Evolutionary conservation across 1,284 basidiomycete genomes (phyloP).

Genomic region (Irpex rosettiformis): DNA sequence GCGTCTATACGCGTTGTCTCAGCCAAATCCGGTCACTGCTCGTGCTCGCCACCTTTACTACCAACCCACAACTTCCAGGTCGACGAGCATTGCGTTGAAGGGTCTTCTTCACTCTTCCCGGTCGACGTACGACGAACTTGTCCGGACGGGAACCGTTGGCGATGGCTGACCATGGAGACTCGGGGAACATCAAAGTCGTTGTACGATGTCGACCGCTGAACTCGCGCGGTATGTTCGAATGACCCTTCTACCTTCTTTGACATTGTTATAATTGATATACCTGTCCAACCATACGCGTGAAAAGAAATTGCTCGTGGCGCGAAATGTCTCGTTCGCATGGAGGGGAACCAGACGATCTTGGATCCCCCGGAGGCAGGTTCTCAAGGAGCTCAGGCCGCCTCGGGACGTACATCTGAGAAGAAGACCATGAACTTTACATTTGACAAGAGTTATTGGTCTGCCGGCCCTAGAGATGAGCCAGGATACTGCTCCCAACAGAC

Average conservation of each 20-base stretch:
- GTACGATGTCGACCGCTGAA: slow-evolving; percentile 96
- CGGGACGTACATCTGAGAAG: slow-evolving; percentile 80
- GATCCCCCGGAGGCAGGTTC: slow-evolving; percentile 83
- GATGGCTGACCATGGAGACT: slow-evolving; percentile 59
- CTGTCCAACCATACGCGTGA: slow-evolving; percentile 1
- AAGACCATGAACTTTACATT: slow-evolving; percentile 90
- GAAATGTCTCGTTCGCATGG: slow-evolving; percentile 90
- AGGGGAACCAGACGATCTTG: slow-evolving; percentile 86
- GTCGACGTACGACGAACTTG: background rate
- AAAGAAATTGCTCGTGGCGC: slow-evolving; percentile 89
- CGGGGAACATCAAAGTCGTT: slow-evolving; percentile 93
- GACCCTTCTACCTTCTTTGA: background rate
- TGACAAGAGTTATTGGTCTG: slow-evolving; percentile 96
- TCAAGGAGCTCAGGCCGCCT: slow-evolving; percentile 48
- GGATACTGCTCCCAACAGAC: slow-evolving; percentile 91
- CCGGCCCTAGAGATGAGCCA: slow-evolving; percentile 83
- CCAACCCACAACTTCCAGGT: slow-evolving; percentile 2
- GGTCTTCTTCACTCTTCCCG: background rate
- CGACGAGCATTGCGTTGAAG: background rate
- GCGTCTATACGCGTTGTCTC: slow-evolving; percentile 10
- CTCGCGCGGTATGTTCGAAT: slow-evolving; percentile 66
- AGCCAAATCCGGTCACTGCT: slow-evolving; percentile 4
- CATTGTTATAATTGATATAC: slow-evolving; percentile 10
- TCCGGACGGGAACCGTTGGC: slow-evolving; percentile 27
- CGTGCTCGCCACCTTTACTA: slow-evolving; percentile 9